These are phyloP conservation scores for Sutorius australiensis DNA, from an alignment of 768 basidiomycete species.

Conservation along the genomic window DNA sequence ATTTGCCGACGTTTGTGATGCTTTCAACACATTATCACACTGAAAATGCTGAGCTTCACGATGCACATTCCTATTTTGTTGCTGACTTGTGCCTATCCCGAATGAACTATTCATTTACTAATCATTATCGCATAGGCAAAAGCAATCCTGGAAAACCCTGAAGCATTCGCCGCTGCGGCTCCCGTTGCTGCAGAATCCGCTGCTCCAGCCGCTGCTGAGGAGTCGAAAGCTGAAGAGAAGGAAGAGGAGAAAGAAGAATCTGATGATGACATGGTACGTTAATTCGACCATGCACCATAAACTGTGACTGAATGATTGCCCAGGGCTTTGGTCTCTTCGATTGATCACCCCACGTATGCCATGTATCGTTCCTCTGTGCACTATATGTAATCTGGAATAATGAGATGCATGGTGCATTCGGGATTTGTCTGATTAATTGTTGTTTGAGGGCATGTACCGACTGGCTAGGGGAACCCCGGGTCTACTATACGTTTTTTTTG, in stretches of 20 bases:
- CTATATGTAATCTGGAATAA: conserved; percentile 22
- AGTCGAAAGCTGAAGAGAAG: conserved; percentile 63
- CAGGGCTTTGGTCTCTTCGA: conserved; percentile 96
- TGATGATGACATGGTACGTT: conserved; percentile 82
- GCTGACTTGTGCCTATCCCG: conserved; percentile 24
- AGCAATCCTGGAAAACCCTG: conserved; percentile 96
- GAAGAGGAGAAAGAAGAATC: conserved; percentile 83
- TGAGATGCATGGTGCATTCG: conserved; percentile 12
- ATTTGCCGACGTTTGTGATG: conserved; percentile 14
- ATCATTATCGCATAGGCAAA: conserved; percentile 59
- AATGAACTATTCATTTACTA: neutral
- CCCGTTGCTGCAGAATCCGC: conserved; percentile 52
- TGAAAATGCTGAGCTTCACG: conserved; percentile 79
- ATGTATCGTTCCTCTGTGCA: conserved; percentile 14
- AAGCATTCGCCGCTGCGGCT: conserved; percentile 88
- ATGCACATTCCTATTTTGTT: conserved; percentile 31
- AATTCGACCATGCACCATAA: neutral
- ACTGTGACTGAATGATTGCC: conserved; percentile 5
- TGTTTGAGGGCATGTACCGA: neutral
- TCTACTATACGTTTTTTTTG: neutral
- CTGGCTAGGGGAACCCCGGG: neutral
- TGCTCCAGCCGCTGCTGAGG: conserved; percentile 54
- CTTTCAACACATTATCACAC: conserved; percentile 48
- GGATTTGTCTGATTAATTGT: neutral
- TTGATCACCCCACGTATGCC: conserved; percentile 34